These are phyloP conservation scores for Priceomyces haplophilus DNA, from an alignment of 805 yeast species.

Conservation along the genomic window DNA sequence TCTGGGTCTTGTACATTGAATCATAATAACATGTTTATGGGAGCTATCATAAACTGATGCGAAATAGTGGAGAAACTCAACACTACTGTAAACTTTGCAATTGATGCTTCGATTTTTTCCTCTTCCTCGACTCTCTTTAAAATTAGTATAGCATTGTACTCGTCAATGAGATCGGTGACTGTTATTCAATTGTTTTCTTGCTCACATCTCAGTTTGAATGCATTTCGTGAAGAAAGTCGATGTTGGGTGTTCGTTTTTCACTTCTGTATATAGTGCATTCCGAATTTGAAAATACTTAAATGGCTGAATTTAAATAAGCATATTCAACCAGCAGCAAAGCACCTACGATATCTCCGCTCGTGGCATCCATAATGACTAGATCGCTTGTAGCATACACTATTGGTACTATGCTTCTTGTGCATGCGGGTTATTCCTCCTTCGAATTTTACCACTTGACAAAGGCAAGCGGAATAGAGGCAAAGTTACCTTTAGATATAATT, in stretches of 20 bases:
- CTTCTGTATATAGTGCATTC: background rate
- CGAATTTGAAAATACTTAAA: background rate
- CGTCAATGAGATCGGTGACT: no score
- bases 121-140: no score
- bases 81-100: no score
- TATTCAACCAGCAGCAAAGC: no score
- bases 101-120: no score
- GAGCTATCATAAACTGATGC: no score
- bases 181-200: no score
- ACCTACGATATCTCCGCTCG: background rate
- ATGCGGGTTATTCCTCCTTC: conserved; percentile 54
- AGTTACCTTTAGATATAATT: conserved; percentile 46
- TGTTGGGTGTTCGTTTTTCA: background rate
- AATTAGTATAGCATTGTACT: no score
- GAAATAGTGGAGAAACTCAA: no score
- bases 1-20: no score
- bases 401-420: conserved; percentile 30
- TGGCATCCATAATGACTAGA: background rate
- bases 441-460: conserved; percentile 45
- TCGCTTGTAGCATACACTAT: conserved; percentile 10
- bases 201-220: background rate
- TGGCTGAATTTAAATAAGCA: no score
- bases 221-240: background rate
- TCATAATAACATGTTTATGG: no score
- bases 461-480: conserved; percentile 10